Percentiles rank a stretch among this genome's conserved stretches.
phyloP scores from a whole-genome alignment of 352 stramenopile species.

The Phytophthora idaei region DNA sequence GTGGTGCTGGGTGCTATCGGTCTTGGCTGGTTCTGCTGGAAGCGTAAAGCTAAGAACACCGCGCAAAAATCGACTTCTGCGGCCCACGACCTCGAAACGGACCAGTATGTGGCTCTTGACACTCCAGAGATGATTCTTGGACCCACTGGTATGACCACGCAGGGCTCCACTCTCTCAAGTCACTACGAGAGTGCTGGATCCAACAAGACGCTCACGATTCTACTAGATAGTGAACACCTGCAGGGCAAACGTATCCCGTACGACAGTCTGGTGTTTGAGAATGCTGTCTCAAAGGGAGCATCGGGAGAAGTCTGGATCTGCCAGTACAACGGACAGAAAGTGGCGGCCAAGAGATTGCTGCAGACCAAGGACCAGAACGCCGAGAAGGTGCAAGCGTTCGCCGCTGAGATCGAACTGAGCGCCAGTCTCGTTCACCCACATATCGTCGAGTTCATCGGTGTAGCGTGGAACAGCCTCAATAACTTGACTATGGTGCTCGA shows the following conservation, averaged over 20 bases:
- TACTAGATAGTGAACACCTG: constrained; percentile 16
- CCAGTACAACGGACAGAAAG: constrained; percentile 40
- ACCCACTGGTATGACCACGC: constrained; percentile 8
- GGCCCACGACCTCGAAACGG: not conserved
- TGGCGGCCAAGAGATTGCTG: constrained; percentile 50
- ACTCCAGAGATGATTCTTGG: constrained; percentile 12
- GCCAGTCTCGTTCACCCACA: constrained; percentile 55
- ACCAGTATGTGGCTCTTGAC: constrained; percentile 11
- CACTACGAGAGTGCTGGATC: constrained; percentile 23
- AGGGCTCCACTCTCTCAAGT: constrained; percentile 1
- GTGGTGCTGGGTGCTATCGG: constrained; percentile 12
- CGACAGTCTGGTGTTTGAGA: constrained; percentile 10
- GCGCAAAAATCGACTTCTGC: constrained; percentile 3
- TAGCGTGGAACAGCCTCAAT: constrained; percentile 53
- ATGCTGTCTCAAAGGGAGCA: constrained; percentile 30
- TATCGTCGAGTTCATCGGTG: constrained; percentile 51
- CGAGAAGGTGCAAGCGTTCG: constrained; percentile 41
- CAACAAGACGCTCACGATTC: constrained; percentile 28
- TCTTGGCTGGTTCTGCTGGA: constrained; percentile 34
- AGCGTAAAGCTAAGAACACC: constrained; percentile 10
- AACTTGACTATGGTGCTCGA: constrained; percentile 44
- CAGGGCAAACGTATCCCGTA: constrained; percentile 24
- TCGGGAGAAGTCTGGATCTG: constrained; percentile 55
- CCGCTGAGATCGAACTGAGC: constrained; percentile 62
- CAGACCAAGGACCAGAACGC: constrained; percentile 37